Evolutionary conservation across 305 asterid species (phyloP).

Genomic region (Lippia alba): DNA sequence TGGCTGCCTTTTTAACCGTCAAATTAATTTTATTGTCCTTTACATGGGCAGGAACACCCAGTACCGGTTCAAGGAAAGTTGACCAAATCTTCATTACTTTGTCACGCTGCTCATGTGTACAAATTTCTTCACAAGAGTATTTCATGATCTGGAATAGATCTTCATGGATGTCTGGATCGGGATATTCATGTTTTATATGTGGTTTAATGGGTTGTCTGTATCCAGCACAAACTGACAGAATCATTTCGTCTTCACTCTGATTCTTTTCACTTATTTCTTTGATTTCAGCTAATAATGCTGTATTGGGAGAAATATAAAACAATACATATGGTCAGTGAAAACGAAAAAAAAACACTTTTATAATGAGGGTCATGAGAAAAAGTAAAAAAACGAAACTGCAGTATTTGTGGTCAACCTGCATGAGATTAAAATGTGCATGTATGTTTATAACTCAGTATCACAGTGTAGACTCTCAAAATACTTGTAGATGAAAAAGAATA

Average conservation of each 20-base stretch:
- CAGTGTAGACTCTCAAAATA: background rate
- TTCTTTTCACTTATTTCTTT: constrained; percentile 71
- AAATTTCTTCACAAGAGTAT: constrained; percentile 74
- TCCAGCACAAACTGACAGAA: constrained; percentile 66
- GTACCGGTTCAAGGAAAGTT: constrained; percentile 73
- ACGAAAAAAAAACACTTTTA: background rate
- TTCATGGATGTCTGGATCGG: constrained; percentile 83
- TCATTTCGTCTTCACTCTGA: constrained; percentile 70
- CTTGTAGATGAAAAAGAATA: no score
- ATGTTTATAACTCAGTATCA: background rate
- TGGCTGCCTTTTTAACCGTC: constrained; percentile 38
- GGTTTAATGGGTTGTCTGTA: constrained; percentile 65
- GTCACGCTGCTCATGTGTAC: constrained; percentile 76
- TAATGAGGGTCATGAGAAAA: background rate
- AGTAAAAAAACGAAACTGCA: background rate
- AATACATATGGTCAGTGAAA: constrained; percentile 28
- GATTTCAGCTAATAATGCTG: constrained; percentile 86
- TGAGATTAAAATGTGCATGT: no score
- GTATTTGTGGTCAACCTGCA: background rate
- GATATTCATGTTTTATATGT: constrained; percentile 73
- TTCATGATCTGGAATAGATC: constrained; percentile 83
- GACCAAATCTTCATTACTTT: constrained; percentile 87
- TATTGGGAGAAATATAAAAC: constrained; percentile 32
- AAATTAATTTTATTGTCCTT: constrained; percentile 43
- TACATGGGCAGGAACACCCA: constrained; percentile 60